A percentile compares a stretch with the other conserved stretches of the same genome.
Evolutionary conservation across 208 protist genomes (phyloP).

Genomic region (Acanthamoeba castellanii): DNA sequence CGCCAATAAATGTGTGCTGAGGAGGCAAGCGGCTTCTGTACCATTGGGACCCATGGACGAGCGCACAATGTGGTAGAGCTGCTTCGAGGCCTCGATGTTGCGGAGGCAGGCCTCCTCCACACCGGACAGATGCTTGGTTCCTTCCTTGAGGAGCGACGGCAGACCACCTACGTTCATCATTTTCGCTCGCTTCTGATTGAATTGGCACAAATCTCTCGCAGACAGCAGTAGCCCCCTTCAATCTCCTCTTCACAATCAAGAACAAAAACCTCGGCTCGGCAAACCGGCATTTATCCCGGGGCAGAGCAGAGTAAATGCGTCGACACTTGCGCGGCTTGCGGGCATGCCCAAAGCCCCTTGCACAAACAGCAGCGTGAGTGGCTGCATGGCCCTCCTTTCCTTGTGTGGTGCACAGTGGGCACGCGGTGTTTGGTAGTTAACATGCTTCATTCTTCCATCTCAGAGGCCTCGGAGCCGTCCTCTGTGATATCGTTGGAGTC

Average conservation of each 20-base stretch:
- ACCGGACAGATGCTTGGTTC: conserved; percentile 90
- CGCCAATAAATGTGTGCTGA: background rate
- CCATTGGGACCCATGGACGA: conserved; percentile 99
- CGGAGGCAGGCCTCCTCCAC: conserved; percentile 97
- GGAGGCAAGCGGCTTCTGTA: background rate
- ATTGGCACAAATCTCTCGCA: background rate
- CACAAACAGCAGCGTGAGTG: too few species aligned
- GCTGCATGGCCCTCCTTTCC: too few species aligned
- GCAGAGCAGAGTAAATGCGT: background rate
- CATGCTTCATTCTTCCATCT: conserved; percentile 45
- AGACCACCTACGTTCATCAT: conserved; percentile 74
- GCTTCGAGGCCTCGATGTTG: conserved; percentile 98
- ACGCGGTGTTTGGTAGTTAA: background rate
- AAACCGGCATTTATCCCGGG: background rate
- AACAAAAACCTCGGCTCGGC: background rate
- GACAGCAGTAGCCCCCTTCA: background rate
- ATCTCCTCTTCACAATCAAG: conserved; percentile 4
- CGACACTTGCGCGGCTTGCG: background rate
- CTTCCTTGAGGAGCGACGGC: conserved; percentile 85
- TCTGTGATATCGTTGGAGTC: conserved; percentile 52
- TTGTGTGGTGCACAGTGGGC: too few species aligned
- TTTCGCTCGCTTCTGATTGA: conserved; percentile 1
- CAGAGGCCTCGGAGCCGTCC: conserved; percentile 21
- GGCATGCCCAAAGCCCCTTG: too few species aligned
- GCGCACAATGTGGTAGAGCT: conserved; percentile 97